phyloP scores from a whole-genome alignment of 176 grass and related monocot genomes.

The Pontederia crassipes region DNA sequence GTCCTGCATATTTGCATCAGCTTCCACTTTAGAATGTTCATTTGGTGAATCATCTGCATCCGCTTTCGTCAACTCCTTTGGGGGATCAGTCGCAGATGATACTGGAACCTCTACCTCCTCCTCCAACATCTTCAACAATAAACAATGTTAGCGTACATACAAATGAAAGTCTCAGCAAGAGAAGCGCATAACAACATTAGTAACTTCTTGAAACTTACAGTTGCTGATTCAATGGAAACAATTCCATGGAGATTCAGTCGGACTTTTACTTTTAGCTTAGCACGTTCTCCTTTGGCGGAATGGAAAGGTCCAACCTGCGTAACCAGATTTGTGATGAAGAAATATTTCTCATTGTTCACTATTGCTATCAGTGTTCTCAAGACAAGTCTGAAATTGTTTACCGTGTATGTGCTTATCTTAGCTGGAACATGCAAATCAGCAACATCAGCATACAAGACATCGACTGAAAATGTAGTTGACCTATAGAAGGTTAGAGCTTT shows the following conservation, averaged over 20 bases:
- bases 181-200: background rate
- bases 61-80: background rate
- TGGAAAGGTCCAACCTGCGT: slow-evolving; percentile 74
- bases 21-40: slow-evolving; percentile 47
- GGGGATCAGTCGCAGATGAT: slow-evolving; percentile 6
- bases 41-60: slow-evolving; percentile 28
- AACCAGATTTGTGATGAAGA: background rate
- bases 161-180: background rate
- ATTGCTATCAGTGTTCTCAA: background rate
- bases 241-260: slow-evolving; percentile 83
- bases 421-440: slow-evolving; percentile 32
- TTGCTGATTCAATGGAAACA: slow-evolving; percentile 73
- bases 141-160: background rate
- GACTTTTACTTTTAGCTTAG: slow-evolving; percentile 78
- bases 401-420: slow-evolving; percentile 82
- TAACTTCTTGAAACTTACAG: slow-evolving; percentile 23
- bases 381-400: slow-evolving; percentile 11
- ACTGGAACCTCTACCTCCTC: slow-evolving; percentile 72
- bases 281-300: slow-evolving; percentile 50
- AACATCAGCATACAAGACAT: slow-evolving; percentile 44
- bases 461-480: slow-evolving; percentile 55
- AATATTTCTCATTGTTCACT: background rate
- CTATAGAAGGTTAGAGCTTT: slow-evolving; percentile 72
- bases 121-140: slow-evolving; percentile 54
- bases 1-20: slow-evolving; percentile 61